Evolutionary conservation across 2,329 filamentous ascomycete genomes (phyloP), one percentile per base, ranked within the genome.

Genomic region (Parastagonospora avenae): DNA sequence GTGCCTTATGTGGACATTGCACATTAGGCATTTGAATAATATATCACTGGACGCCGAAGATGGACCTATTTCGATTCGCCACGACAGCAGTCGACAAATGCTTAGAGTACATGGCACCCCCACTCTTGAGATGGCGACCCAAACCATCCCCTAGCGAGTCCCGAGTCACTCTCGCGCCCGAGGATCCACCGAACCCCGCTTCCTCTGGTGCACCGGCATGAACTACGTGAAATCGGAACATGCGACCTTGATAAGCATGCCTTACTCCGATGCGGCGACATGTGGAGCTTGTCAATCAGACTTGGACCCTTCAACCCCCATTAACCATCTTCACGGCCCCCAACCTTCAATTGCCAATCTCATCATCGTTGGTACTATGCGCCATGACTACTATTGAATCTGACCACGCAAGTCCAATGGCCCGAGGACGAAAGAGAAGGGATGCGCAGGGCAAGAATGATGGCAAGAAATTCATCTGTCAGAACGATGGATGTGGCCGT

Each of bases 401-500:
- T 9, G 48, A 57, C 36, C 44, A 54, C 15, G 28, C 53, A 14
- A 57, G 32, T 19, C 56, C 74, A 48, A 79, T 61, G 55, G 52
- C 90, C 70, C 80, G 86, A 56, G 79, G 87, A 59, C 79, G 88
- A 52, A 92, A 88, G 74, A 84, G 89, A 63, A 91, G 55, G 48
- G 58, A 64, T 64, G 85, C 85, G 1, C 42, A 46, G 27, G 53
- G 48, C 19, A 67, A 65, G 41, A 60, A 50, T 32, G 65, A 60
- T 2, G 56, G 55, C 66, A 92, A 90, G 75, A 83, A 79, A 79
- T 79, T 74, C 50, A 56, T 70, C 62, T 99, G 93, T 71, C 86
- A 87, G 5, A 85, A 90, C 50, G 86, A 90, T 54, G 91, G 88
- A 14, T 99, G 93, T 69, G 92, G 90, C 35, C 96, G 96, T 78